These are phyloP conservation scores for Pichia sp. DNA, from an alignment of 1,139 yeast genomes.

Conservation along the genomic window DNA sequence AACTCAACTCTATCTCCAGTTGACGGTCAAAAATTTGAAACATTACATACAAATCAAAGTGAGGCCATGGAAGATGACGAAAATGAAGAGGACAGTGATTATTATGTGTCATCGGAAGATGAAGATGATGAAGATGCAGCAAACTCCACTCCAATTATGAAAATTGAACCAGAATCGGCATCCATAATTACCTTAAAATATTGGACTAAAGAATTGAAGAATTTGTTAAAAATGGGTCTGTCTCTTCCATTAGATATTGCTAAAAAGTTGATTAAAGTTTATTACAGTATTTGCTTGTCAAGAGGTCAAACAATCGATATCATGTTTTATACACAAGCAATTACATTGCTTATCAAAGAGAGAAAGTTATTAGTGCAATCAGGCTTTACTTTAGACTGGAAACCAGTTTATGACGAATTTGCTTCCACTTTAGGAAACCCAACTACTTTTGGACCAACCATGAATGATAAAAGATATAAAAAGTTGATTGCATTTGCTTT, in stretches of 20 bases:
- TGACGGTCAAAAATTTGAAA: slow-evolving; percentile 34
- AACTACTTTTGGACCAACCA: slow-evolving; percentile 34
- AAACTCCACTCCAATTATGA: slow-evolving; percentile 32
- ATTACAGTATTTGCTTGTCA: slow-evolving; percentile 64
- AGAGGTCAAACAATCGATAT: slow-evolving; percentile 68
- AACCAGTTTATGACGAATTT: slow-evolving; percentile 38
- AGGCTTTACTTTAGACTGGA: slow-evolving; percentile 49
- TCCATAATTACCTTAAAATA: slow-evolving; percentile 70
- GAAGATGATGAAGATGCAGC: slow-evolving; percentile 28
- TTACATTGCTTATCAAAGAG: slow-evolving; percentile 52
- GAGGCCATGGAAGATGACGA: slow-evolving; percentile 38
- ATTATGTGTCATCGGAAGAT: slow-evolving; percentile 36
- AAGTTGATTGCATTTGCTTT: slow-evolving; percentile 34
- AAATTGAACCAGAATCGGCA: slow-evolving; percentile 60
- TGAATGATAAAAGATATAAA: slow-evolving; percentile 32
- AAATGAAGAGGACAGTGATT: slow-evolving; percentile 37
- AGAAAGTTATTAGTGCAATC: slow-evolving; percentile 35
- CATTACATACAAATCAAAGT: slow-evolving; percentile 34
- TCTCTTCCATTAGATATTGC: slow-evolving; percentile 68
- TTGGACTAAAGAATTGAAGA: slow-evolving; percentile 84
- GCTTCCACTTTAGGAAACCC: slow-evolving; percentile 44
- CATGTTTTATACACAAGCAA: slow-evolving; percentile 58
- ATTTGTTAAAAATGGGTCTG: slow-evolving; percentile 75
- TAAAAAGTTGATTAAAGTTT: slow-evolving; percentile 59
- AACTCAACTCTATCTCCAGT: slow-evolving; percentile 5